These are phyloP conservation scores for Geotrichum fermentans DNA, from an alignment of 1,139 yeast genomes.

Conservation along the genomic window DNA sequence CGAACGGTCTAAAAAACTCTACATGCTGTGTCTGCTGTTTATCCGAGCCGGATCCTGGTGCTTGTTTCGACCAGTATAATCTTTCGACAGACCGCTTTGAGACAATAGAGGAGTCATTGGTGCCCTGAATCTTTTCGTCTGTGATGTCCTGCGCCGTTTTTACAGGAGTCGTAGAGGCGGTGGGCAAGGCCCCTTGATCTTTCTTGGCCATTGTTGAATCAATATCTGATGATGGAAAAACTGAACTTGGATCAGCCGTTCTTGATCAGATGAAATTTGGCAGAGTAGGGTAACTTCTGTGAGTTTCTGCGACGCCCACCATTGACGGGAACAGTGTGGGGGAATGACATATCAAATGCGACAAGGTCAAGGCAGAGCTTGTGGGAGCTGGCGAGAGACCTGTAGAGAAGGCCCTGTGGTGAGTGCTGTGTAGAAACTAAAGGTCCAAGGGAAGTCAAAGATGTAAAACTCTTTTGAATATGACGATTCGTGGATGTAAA, in stretches of 20 bases:
- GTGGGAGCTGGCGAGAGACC: too few species aligned
- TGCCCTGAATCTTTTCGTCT: conserved; percentile 62
- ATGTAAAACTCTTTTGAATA: too few species aligned
- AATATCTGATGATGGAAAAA: neutral
- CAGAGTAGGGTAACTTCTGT: conserved; percentile 2
- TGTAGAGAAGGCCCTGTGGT: too few species aligned
- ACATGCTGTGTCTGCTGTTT: conserved; percentile 25
- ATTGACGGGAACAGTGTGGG: too few species aligned
- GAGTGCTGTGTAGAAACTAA: too few species aligned
- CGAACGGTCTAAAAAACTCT: conserved; percentile 64
- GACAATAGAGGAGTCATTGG: conserved; percentile 78
- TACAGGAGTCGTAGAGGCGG: neutral
- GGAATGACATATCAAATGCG: too few species aligned
- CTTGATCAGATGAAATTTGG: neutral
- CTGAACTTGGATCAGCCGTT: neutral
- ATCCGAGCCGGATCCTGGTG: conserved; percentile 35
- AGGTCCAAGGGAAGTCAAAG: too few species aligned
- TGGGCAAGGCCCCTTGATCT: too few species aligned
- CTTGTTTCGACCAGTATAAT: conserved; percentile 47
- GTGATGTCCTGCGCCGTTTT: conserved; percentile 21
- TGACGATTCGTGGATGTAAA: too few species aligned
- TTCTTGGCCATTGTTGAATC: conserved; percentile 3
- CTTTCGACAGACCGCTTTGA: conserved; percentile 77
- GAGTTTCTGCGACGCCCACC: too few species aligned
- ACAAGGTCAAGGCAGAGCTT: too few species aligned